A percentile compares a stretch with the other conserved stretches of the same genome.
Evolutionary conservation across 495 filamentous ascomycete species (phyloP).

Genomic region (Parachaetomium inaequale): DNA sequence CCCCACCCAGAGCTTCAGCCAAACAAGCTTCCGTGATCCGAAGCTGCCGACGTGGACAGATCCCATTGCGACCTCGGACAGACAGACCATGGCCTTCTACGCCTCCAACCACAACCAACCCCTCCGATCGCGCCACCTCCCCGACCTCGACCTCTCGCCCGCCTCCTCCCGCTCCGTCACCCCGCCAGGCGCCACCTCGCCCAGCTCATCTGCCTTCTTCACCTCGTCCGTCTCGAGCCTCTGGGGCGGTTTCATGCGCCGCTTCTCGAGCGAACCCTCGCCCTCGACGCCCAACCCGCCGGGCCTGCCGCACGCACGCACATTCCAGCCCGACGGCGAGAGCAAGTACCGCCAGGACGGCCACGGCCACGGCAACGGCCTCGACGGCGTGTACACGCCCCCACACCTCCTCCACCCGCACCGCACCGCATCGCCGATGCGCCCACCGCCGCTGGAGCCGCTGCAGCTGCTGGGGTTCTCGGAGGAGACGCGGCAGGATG

Average conservation of each 20-base stretch:
- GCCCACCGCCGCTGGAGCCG: conserved; percentile 45
- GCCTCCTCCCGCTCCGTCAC: conserved; percentile 35
- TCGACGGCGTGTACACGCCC: conserved; percentile 42
- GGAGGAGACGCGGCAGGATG: conserved; percentile 35
- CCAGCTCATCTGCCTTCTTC: conserved; percentile 26
- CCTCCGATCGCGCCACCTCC: conserved; percentile 24
- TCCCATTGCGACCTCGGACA: not conserved
- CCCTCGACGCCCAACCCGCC: conserved; percentile 10
- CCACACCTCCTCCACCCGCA: conserved; percentile 22
- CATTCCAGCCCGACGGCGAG: conserved; percentile 24
- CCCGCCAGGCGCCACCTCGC: conserved; percentile 25
- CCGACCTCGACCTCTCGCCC: conserved; percentile 24
- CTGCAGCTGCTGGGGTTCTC: conserved; percentile 41
- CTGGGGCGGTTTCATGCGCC: conserved; percentile 37
- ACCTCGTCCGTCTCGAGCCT: conserved; percentile 31
- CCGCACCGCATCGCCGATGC: conserved; percentile 38
- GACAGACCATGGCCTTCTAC: conserved; percentile 26
- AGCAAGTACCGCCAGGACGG: not conserved
- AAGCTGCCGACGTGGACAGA: not conserved
- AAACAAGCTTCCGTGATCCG: not conserved
- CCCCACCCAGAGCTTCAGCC: not conserved
- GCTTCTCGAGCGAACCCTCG: conserved; percentile 33
- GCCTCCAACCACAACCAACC: conserved; percentile 18
- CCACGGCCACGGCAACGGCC: conserved; percentile 26
- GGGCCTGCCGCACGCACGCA: conserved; percentile 21